Base-by-base conservation (phyloP, 148 eudicot species). In the Heliosperma pusillum region DNA sequence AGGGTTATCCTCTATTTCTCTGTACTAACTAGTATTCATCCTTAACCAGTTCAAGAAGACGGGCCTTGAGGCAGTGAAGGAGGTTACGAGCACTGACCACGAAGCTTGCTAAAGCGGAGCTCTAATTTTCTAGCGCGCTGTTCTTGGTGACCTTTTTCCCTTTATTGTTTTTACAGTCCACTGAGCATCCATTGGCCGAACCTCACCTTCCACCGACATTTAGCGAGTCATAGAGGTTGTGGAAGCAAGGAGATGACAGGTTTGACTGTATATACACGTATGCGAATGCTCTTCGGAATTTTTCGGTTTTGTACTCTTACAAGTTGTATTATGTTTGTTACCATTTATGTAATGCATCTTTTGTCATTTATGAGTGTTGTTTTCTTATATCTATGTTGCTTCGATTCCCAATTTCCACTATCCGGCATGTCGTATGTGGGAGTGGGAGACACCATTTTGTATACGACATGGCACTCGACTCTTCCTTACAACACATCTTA, bases 31-130 rank as follows among this genome's bases (percentile, higher is more conserved):
- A 58, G 27, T 64, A 44, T 30, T 73, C 10, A 16, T 50, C 29
- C 67, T 19, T 60, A 3, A 16, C 25, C 74, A 81, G 83, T 81
- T 67, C 80, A 81, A 81, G 83, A 81, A 77, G 83, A 81, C 24
- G 82, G 74, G 44, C 72, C 79, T 57, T 80, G 67, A 80, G 60
- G 70, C 67, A 6, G 27, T 58, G 21, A 59, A 72, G 72, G 67
- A n/a, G n/a, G 13, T 65, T 12, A 26, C 71, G 42, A 53, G 67
- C 60, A 76, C 59, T 21, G 19, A 58, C 66, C n/a, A 44, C 6
- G 45, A n/a, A 64, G 66, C 52, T 25, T n/a, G 70, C 69, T 10
- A 50, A 26, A 24, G 45, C 63, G 36, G 27, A 36, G 52, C 71
- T 63, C 63, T 25, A 62, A 42, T 62, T 61, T 47, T 30, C 21